phyloP scores from a whole-genome alignment of 2,329 filamentous ascomycete species.

The Alternaria postmessia region DNA sequence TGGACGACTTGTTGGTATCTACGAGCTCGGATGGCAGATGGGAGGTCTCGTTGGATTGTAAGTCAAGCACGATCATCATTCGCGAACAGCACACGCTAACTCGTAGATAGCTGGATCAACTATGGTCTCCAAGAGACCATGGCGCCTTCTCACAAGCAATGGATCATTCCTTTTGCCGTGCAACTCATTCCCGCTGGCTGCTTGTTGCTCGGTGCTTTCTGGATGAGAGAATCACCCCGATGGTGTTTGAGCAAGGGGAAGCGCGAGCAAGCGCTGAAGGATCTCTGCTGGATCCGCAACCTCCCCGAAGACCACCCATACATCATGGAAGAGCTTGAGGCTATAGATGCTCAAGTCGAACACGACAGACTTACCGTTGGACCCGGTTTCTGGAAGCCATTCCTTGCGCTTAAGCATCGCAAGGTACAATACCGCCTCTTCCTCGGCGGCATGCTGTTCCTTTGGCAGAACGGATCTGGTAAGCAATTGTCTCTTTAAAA shows the following conservation, averaged over 20 bases:
- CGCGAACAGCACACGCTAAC: constrained; percentile 50
- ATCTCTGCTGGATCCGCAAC: constrained; percentile 70
- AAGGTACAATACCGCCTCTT: constrained; percentile 75
- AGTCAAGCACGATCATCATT: constrained; percentile 44
- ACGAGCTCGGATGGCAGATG: constrained; percentile 61
- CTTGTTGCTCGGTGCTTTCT: constrained; percentile 57
- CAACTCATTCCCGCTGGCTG: constrained; percentile 73
- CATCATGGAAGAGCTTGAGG: constrained; percentile 75
- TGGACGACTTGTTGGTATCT: constrained; percentile 63
- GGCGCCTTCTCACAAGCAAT: constrained; percentile 54
- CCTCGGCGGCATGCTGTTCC: constrained; percentile 77
- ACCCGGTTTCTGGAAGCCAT: constrained; percentile 73
- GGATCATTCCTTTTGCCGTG: constrained; percentile 64
- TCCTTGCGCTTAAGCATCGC: constrained; percentile 43
- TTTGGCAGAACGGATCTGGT: constrained; percentile 72
- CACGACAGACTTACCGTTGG: constrained; percentile 70
- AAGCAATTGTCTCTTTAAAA: constrained; percentile 46
- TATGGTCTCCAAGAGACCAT: constrained; percentile 57
- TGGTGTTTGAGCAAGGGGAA: constrained; percentile 55
- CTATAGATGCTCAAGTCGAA: constrained; percentile 74
- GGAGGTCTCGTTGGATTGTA: constrained; percentile 41
- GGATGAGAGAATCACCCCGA: constrained; percentile 55
- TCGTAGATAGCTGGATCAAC: constrained; percentile 45
- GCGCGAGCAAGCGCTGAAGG: constrained; percentile 53
- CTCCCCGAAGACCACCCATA: constrained; percentile 67